These are phyloP conservation scores for Boletus reticuloceps DNA, from an alignment of 768 basidiomycete genomes.

Conservation along the genomic window DNA sequence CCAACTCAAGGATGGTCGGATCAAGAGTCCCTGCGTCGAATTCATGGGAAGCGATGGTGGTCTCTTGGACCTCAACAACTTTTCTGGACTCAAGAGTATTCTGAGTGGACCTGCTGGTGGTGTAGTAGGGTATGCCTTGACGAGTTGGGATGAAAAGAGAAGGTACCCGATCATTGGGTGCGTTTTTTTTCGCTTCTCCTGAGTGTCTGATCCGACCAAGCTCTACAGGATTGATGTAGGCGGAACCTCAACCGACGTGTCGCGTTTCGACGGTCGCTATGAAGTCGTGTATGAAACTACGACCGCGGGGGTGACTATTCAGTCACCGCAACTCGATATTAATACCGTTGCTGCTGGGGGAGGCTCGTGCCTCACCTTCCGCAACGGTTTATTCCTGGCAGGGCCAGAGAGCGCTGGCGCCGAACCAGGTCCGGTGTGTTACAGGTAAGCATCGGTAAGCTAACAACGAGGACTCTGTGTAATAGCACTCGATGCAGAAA, in stretches of 20 bases:
- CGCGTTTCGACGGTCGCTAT: constrained; percentile 86
- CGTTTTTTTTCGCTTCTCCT: constrained; percentile 21
- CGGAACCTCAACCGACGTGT: constrained; percentile 94
- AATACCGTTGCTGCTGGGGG: constrained; percentile 97
- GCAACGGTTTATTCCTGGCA: constrained; percentile 86
- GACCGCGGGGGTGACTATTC: constrained; percentile 90
- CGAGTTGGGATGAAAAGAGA: constrained; percentile 77
- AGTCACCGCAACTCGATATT: constrained; percentile 91
- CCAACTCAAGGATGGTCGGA: constrained; percentile 57
- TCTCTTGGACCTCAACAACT: constrained; percentile 73
- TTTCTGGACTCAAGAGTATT: constrained; percentile 92
- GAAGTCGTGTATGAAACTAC: constrained; percentile 95
- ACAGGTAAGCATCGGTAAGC: constrained; percentile 51
- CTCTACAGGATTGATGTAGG: constrained; percentile 77
- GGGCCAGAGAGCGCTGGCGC: constrained; percentile 95
- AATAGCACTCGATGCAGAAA: constrained; percentile 48
- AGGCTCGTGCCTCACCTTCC: constrained; percentile 84
- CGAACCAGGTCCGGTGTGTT: constrained; percentile 91
- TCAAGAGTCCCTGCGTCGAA: constrained; percentile 72
- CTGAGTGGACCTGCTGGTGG: constrained; percentile 93
- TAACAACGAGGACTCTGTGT: neutral
- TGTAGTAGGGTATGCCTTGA: constrained; percentile 89
- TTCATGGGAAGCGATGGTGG: constrained; percentile 97
- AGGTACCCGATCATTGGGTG: constrained; percentile 83
- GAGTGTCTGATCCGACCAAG: neutral